Conservation (phyloP, 306 rosid species). For the Pachyrhizus erosus region DNA sequence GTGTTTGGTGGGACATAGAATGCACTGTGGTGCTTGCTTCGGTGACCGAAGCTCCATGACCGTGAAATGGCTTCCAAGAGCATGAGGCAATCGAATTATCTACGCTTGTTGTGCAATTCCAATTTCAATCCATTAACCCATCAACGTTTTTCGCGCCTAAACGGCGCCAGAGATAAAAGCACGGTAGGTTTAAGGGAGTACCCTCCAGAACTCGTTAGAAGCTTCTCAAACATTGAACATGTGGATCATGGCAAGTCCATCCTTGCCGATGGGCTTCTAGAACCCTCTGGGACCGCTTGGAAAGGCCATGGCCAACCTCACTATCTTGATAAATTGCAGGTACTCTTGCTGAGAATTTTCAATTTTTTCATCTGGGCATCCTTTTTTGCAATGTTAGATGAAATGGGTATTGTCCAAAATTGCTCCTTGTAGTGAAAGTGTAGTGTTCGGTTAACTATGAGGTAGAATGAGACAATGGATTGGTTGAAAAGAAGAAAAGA, state of each 20-base stretch:
- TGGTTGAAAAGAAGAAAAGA: background rate
- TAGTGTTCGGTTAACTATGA: background rate
- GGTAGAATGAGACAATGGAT: background rate
- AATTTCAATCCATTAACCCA: background rate
- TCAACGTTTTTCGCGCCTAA: background rate
- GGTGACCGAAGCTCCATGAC: background rate
- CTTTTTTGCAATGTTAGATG: background rate
- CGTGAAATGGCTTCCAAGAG: constrained; percentile 10
- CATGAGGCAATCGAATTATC: background rate
- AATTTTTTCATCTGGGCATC: background rate
- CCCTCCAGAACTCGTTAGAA: constrained; percentile 76
- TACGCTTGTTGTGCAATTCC: background rate
- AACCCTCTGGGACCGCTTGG: constrained; percentile 87
- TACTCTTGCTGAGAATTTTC: constrained; percentile 8
- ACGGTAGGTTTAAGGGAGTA: constrained; percentile 22
- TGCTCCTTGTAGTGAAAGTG: background rate
- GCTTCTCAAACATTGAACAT: constrained; percentile 84
- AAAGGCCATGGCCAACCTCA: constrained; percentile 45
- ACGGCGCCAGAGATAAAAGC: background rate
- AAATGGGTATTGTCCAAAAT: background rate
- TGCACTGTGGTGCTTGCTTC: no score
- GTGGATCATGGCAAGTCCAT: constrained; percentile 89
- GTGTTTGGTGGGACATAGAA: no score
- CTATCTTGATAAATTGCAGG: constrained; percentile 91
- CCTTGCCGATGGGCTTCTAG: constrained; percentile 79